Base-by-base conservation (phyloP, 257 asterid genomes). In the Solanum arcanum region DNA sequence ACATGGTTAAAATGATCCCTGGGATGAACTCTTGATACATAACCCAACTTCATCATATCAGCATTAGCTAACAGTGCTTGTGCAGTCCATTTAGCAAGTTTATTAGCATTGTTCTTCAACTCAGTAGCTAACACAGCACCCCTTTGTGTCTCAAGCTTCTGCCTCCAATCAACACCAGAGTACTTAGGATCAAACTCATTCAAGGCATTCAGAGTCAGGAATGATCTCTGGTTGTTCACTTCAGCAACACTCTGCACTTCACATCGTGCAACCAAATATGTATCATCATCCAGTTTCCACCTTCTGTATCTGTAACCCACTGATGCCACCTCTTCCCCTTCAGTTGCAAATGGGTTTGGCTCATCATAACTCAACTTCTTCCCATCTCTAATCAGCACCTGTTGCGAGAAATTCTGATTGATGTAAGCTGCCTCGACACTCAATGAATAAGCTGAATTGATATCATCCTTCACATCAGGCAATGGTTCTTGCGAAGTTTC, bases 121-220 rank as follows among this genome's bases (percentile, higher is more conserved):
- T 97, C 99, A 16, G 98, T 97, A 0, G 99, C 99, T 92, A 96
- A 91, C 2, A 96, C 99, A 4, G 99, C 99, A 86, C 99, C 99
- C 88, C 99, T 92, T 86, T 96, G 99, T 5, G 99, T 94, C 91
- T 97, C 99, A 33, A 97, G 91, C 91, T 97, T 97, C 94, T 96
- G 99, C 93, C 99, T 92, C 99, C 99, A 97, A 39, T 96, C 98
- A 1, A 96, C 98, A 44, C 99, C 99, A 0, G 99, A 95, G 76
- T 92, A 95, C 92, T 97, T 96, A 0, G 98, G 94, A 92, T 97
- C 99, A 88, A 97, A 97, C 92, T 96, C 99, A 76, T 96, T 96
- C 94, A 97, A 73, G 0, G 99, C 99, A 80, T 97, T 97, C 59
- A 95, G 85, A 0, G 99, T 96, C 91, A 97, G 88, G 47, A 90